phyloP scores from a whole-genome alignment of 768 basidiomycete genomes.

The Auricularia heimuer region DNA sequence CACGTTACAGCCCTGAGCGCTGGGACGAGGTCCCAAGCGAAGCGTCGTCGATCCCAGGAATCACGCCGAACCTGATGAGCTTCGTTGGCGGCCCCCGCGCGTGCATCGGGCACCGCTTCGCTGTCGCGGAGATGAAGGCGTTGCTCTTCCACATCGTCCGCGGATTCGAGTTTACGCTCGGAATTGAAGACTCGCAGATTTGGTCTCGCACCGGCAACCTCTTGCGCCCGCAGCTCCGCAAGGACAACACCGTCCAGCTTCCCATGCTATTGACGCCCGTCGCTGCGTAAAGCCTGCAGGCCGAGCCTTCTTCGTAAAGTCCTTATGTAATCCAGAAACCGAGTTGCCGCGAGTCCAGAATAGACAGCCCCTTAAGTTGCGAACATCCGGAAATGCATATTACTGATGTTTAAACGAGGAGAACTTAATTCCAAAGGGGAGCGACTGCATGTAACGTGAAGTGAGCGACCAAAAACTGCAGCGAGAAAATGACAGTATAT shows the following conservation, averaged over 20 bases:
- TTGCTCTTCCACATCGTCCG: constrained; percentile 4
- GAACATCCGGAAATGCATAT: too few relatives aligned
- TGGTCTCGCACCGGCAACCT: not conserved
- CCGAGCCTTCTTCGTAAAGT: too few relatives aligned
- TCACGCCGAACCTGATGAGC: not conserved
- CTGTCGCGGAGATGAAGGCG: constrained; percentile 4
- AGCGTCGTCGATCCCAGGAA: constrained; percentile 3
- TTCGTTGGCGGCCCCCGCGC: constrained; percentile 6
- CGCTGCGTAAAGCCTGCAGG: too few relatives aligned
- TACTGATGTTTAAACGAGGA: too few relatives aligned
- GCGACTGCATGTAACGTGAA: too few relatives aligned
- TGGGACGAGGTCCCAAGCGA: not conserved
- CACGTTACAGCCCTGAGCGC: constrained; percentile 4
- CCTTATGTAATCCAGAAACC: too few relatives aligned
- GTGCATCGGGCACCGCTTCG: constrained; percentile 7
- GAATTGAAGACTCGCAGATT: not conserved
- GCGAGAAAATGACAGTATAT: too few relatives aligned
- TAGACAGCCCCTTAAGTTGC: too few relatives aligned
- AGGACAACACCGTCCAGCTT: not conserved
- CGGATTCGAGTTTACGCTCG: constrained; percentile 4
- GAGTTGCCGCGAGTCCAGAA: too few relatives aligned
- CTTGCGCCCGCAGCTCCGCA: not conserved
- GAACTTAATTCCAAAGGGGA: too few relatives aligned
- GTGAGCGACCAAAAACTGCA: too few relatives aligned
- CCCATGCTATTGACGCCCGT: not conserved